Base-by-base conservation (phyloP, 768 basidiomycete genomes). In the Tricholoma furcatifolium region DNA sequence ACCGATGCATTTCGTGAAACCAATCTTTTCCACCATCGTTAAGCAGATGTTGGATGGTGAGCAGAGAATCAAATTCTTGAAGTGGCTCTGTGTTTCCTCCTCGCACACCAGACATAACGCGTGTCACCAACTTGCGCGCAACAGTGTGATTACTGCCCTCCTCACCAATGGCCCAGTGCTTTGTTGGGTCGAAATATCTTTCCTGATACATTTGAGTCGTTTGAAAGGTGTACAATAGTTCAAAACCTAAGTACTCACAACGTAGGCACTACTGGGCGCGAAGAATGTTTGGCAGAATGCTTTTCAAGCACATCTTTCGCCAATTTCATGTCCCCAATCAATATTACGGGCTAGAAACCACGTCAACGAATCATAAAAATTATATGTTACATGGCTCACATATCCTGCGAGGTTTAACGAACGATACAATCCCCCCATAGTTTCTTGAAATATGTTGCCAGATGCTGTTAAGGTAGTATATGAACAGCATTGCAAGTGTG, bases 341-440 rank as follows among this genome's bases (percentile, higher is more conserved):
- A 20, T 15, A 50, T 43, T 18, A 50, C 30, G 12, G 49, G 41
- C 40, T 50, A 34, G 32, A 21, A 20, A 41, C 1, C 17, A 8
- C 14, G 14, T 15, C 11, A 34, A 31, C 18, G 32, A 47, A n/a
- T 6, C 2, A n/a, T n/a, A n/a, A n/a, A n/a, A n/a, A n/a, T n/a
- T n/a, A n/a, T n/a, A n/a, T n/a, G n/a, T n/a, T n/a, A n/a, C n/a
- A 17, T 12, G 17, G 8, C 39, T 50, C 24, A 50, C 48, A 12
- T 41, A 41, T 18, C 48, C 48, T 20, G 48, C 48, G 36, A 52
- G 27, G n/a, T 52, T 46, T 18, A 52, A 44, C 3, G 43, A 39
- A n/a, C n/a, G n/a, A n/a, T 6, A 52, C 51, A 39, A 52, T 43
- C 17, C 51, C 51, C 20, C 51, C 44, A 18, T 52, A 46, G 10